Conservation (phyloP, 2,329 filamentous ascomycete species). For the Tolypocladium paradoxum region DNA sequence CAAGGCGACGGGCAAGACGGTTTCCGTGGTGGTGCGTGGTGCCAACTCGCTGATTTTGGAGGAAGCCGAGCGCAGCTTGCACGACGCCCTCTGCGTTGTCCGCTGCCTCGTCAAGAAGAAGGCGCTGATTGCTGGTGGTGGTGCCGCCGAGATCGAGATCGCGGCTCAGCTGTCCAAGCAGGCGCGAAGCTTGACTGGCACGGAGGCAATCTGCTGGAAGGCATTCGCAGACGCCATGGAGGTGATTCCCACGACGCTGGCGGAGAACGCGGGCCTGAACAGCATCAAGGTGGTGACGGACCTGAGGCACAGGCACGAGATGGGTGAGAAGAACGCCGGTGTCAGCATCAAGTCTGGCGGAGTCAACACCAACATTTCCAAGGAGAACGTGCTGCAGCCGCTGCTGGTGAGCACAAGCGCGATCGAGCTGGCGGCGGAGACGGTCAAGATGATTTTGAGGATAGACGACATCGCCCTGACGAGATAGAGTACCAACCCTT, state of each 20-base stretch:
- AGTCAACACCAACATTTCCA: conserved; percentile 92
- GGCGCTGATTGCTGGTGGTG: conserved; percentile 94
- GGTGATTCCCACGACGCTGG: conserved; percentile 90
- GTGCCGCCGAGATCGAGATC: conserved; percentile 94
- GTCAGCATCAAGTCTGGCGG: conserved; percentile 97
- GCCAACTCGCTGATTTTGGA: conserved; percentile 92
- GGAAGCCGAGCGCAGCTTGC: conserved; percentile 90
- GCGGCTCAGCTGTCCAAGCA: conserved; percentile 75
- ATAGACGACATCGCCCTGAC: conserved; percentile 58
- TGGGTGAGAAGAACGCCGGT: conserved; percentile 90
- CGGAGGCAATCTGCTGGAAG: conserved; percentile 97
- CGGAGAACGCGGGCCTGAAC: conserved; percentile 95
- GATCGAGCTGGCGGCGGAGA: conserved; percentile 94
- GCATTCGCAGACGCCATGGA: conserved; percentile 97
- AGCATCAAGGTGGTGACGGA: conserved; percentile 98
- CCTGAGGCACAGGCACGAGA: conserved; percentile 83
- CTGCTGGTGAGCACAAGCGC: conserved; percentile 94
- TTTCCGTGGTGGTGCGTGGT: conserved; percentile 88
- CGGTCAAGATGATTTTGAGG: conserved; percentile 83
- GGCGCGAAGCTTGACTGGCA: conserved; percentile 74
- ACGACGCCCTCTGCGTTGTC: conserved; percentile 96
- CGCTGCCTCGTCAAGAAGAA: conserved; percentile 98
- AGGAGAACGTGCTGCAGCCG: conserved; percentile 94
- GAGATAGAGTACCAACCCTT: conserved; percentile 29
- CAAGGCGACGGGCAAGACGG: conserved; percentile 72